Evolutionary conservation across 2,329 filamentous ascomycete species (phyloP), one percentile per base, ranked within the genome.

Genomic region (Verticillium klebahnii): DNA sequence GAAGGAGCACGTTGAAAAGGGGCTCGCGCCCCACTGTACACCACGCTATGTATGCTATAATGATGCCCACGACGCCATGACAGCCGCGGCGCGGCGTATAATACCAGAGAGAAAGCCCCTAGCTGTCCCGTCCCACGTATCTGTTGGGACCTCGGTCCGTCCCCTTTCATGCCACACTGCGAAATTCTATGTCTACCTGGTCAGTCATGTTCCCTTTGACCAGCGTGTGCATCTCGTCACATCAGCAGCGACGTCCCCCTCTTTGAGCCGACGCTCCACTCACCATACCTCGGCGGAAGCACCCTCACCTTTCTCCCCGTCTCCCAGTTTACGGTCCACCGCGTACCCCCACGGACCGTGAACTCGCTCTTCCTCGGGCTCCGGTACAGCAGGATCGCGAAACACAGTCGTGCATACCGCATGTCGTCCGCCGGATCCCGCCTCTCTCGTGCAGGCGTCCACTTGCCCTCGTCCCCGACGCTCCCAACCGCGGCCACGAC

Each of bases 241-340:
- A 52, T 52, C 19, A 52, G 12, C 6, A 52, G 45, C 23, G 45
- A 52, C 45, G 45, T 52, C 11, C 45, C 45, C 19, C 45, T 52
- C 45, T 52, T 52, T 19, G 45, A 52, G 19, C n/a, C 45, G n/a
- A 52, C 45, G 19, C 45, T 52, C 45, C 45, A 74, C 67, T 85
- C 82, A 50, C 80, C 80, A 67, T 86, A 86, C 5, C 75, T 76
- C 1, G 84, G 84, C 12, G 84, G 84, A 19, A 81, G 73, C 23
- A 84, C 82, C 17, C 81, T 76, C 32, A 80, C 76, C 78, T 85
- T 82, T 61, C 78, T 78, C 40, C 84, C 84, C 17, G 82, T 85
- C 15, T 73, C 72, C 84, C 84, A 87, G 74, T 87, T 84, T 54
- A 87, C 82, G 63, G 80, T 79, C 82, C 83, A 87, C 68, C 83